Evolutionary conservation across 805 yeast genomes (phyloP).

Genomic region (Yamadazyma tumulicola): DNA sequence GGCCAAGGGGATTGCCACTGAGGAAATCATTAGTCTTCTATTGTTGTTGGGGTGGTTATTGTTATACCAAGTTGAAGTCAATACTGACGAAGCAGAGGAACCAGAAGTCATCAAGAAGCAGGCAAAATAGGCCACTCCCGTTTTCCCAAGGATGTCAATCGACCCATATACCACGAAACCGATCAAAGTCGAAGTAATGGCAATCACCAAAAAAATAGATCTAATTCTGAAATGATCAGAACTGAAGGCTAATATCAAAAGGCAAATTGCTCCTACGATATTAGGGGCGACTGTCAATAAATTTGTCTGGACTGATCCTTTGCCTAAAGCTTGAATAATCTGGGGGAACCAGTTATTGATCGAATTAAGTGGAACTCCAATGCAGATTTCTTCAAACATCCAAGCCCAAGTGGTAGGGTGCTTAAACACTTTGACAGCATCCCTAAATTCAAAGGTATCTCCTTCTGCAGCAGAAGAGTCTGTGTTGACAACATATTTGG

Average conservation of each 20-base stretch:
- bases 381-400: slow-evolving; percentile 42
- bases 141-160: slow-evolving; percentile 35
- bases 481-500: slow-evolving; percentile 36
- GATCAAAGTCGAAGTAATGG: slow-evolving; percentile 37
- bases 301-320: slow-evolving; percentile 39
- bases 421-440: slow-evolving; percentile 41
- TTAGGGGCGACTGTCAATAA: slow-evolving; percentile 48
- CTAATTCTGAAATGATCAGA: slow-evolving; percentile 41
- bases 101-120: slow-evolving; percentile 50
- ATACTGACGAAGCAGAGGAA: slow-evolving; percentile 45
- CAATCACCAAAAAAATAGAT: slow-evolving; percentile 35
- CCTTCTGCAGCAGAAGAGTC: slow-evolving; percentile 43
- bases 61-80: slow-evolving; percentile 49
- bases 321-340: slow-evolving; percentile 34
- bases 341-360: slow-evolving; percentile 50
- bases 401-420: slow-evolving; percentile 45
- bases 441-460: slow-evolving; percentile 32
- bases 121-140: slow-evolving; percentile 42
- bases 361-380: slow-evolving; percentile 50
- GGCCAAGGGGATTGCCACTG: slow-evolving; percentile 39
- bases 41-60: slow-evolving; percentile 47
- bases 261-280: slow-evolving; percentile 43
- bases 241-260: slow-evolving; percentile 34
- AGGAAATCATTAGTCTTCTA: slow-evolving; percentile 44
- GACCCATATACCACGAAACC: slow-evolving; percentile 47